A percentile compares a stretch with the other conserved stretches of the same genome.
Conservation (phyloP, 495 filamentous ascomycete species). For the Penicillium turbatum region DNA sequence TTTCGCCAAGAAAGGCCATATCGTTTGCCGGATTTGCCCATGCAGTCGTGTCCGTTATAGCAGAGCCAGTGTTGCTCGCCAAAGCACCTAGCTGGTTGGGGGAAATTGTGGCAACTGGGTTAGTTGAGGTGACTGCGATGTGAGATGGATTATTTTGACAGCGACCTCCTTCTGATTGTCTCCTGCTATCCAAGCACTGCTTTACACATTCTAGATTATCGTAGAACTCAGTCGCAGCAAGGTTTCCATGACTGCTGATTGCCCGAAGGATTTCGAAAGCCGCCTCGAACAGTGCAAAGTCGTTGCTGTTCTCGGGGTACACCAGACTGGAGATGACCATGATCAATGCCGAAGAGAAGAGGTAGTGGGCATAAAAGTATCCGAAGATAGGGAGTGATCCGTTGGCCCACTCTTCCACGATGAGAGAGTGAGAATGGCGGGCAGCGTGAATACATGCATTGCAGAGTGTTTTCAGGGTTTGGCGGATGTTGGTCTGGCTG, state of each 20-base stretch:
- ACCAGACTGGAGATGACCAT: slow-evolving; percentile 33
- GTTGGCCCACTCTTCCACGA: slow-evolving; percentile 35
- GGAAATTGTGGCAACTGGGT: not conserved
- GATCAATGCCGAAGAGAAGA: slow-evolving; percentile 29
- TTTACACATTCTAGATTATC: slow-evolving; percentile 26
- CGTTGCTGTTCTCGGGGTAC: slow-evolving; percentile 13
- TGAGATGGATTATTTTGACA: not conserved
- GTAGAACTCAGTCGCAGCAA: slow-evolving; percentile 31
- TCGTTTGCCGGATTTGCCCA: slow-evolving; percentile 14
- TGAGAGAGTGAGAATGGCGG: slow-evolving; percentile 26
- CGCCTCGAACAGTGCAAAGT: slow-evolving; percentile 26
- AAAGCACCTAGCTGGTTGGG: not conserved
- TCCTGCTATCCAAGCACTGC: slow-evolving; percentile 11
- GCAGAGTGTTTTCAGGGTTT: slow-evolving; percentile 23
- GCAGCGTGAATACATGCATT: slow-evolving; percentile 34
- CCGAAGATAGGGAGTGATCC: slow-evolving; percentile 31
- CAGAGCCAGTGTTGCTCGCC: not conserved
- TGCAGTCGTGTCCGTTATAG: slow-evolving; percentile 4
- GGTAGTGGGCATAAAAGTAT: slow-evolving; percentile 35
- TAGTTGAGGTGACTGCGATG: not conserved
- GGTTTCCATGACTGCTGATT: slow-evolving; percentile 30
- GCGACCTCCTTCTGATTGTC: not conserved
- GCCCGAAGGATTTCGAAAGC: slow-evolving; percentile 25
- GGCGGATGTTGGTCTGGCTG: slow-evolving; percentile 12
- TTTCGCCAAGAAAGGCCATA: slow-evolving; percentile 28